Base-by-base conservation (phyloP, 257 asterid genomes). In the Plectranthus barbatus region DNA sequence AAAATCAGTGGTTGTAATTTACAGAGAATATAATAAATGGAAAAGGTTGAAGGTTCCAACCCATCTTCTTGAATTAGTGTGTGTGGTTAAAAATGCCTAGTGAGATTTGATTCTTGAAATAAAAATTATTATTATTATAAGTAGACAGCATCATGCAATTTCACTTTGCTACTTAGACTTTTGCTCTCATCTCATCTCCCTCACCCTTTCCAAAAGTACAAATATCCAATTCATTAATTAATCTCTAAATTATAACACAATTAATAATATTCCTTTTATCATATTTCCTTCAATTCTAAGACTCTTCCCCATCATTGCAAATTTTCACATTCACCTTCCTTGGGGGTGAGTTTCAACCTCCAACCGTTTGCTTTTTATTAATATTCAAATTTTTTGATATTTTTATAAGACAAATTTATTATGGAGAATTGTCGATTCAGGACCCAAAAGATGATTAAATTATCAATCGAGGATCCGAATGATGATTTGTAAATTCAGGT, bases 221-320 rank as follows among this genome's bases (percentile, higher is more conserved):
- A 36, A 52, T 56, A 70, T 45, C 42, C 57, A 76, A 60, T 65
- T 34, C 3, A 26, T 26, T 26, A 26, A 26, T 26, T 26, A 1
- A 5, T 1, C 5, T 26, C 31, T 5, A 26, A 59, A n/a, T n/a
- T 13, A 13, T 42, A 13, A 13, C 9, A 42, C 18, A 42, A 42
- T 42, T 14, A 42, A 42, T 13, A 13, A 42, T 42, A 42, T 42
- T 42, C 48, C 7, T 42, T 1, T 42, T 13, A 82, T 80, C 83
- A 82, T 78, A 41, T 77, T 79, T 77, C 73, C 86, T 85, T 85
- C 77, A 71, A 66, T 63, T 33, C 77, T 78, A 85, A 80, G 89
- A 71, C 69, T 54, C 56, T 26, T 47, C 74, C 62, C 53, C 78
- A 77, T 76, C 79, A 71, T 80, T 58, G 17, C 48, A 42, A 52